A percentile compares a stretch with the other conserved stretches of the same genome.
phyloP scores from a whole-genome alignment of 1,284 basidiomycete species.

The Trametes sp. region DNA sequence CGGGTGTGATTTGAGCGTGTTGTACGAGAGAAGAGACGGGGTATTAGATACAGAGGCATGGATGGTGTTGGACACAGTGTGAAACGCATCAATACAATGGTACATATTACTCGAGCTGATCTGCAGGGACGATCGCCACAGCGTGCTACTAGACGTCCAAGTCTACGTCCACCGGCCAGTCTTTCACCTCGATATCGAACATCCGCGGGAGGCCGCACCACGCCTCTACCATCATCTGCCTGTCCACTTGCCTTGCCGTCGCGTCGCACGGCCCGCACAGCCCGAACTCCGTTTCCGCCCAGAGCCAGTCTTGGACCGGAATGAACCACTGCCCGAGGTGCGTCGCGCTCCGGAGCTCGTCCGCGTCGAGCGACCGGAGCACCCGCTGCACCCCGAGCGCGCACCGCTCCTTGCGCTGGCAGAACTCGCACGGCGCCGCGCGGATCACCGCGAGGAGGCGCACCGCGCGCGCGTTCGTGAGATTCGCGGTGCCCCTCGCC shows the following conservation, averaged over 20 bases:
- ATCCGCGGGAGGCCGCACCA: slow-evolving; percentile 1
- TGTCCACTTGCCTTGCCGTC: neutral
- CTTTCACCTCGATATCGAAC: slow-evolving; percentile 4
- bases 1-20: no score
- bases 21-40: no score
- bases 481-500: neutral
- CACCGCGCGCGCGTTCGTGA: neutral
- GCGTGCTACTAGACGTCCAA: no score
- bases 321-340: neutral
- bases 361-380: neutral
- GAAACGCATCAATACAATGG: neutral
- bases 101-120: neutral
- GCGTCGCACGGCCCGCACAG: slow-evolving; percentile 2
- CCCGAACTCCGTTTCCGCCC: neutral
- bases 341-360: neutral
- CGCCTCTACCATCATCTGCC: neutral
- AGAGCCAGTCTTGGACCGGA: slow-evolving; percentile 3
- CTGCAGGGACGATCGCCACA: no score
- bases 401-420: neutral
- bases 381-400: neutral
- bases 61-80: neutral
- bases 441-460: slow-evolving; percentile 3
- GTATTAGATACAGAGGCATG: no score
- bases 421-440: slow-evolving; percentile 2
- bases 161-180: neutral